Evolutionary conservation across 495 filamentous ascomycete species (phyloP).

Genomic region (Endocarpon pusillum): DNA sequence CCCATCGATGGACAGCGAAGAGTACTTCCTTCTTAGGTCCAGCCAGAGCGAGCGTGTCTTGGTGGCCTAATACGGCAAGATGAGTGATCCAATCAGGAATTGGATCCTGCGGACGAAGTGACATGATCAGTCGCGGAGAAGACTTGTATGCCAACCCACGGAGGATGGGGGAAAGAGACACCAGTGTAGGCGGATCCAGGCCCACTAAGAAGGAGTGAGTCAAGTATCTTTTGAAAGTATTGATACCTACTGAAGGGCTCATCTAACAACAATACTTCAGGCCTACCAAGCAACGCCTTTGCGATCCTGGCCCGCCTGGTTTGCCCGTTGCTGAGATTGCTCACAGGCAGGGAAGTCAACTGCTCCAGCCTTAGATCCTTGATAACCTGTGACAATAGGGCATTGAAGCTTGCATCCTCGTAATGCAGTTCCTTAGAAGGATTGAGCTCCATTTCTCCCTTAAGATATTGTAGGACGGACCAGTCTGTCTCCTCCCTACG

Average conservation of each 20-base stretch:
- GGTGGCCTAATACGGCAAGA: slow-evolving; percentile 45
- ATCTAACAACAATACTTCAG: slow-evolving; percentile 73
- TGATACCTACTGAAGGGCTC: slow-evolving; percentile 65
- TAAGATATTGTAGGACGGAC: slow-evolving; percentile 60
- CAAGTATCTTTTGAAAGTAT: background rate
- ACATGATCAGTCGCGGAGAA: slow-evolving; percentile 56
- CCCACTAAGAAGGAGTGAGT: slow-evolving; percentile 39
- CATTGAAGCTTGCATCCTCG: slow-evolving; percentile 22
- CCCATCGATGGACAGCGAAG: background rate
- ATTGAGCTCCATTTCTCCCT: slow-evolving; percentile 63
- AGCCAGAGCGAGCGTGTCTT: slow-evolving; percentile 36
- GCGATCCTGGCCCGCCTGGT: slow-evolving; percentile 75
- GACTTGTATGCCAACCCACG: slow-evolving; percentile 41
- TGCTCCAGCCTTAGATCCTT: slow-evolving; percentile 43
- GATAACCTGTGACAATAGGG: slow-evolving; percentile 40
- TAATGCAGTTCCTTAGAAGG: slow-evolving; percentile 36
- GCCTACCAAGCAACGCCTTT: slow-evolving; percentile 57
- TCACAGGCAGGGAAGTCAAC: slow-evolving; percentile 61
- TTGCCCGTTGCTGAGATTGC: slow-evolving; percentile 86
- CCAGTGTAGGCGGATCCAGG: slow-evolving; percentile 64
- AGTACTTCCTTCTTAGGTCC: slow-evolving; percentile 39
- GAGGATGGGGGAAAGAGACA: slow-evolving; percentile 51
- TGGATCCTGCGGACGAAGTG: slow-evolving; percentile 66
- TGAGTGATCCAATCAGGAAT: slow-evolving; percentile 86
- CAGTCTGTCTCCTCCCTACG: slow-evolving; percentile 73